These are phyloP conservation scores for Linanthus parryae DNA, from an alignment of 148 eudicot species.

Conservation along the genomic window DNA sequence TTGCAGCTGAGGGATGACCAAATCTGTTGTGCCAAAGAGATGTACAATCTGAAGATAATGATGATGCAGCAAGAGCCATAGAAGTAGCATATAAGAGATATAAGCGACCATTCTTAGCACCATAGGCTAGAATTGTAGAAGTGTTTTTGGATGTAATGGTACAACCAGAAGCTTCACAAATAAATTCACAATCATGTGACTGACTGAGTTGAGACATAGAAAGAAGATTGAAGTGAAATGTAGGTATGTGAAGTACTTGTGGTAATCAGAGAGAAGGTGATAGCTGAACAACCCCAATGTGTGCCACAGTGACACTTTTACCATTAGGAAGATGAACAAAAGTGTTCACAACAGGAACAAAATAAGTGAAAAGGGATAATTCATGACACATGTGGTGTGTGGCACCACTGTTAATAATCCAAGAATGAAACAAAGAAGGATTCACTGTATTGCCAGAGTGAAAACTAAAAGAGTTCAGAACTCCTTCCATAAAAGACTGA, in stretches of 20 bases:
- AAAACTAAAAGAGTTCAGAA: neutral
- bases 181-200: too few species aligned
- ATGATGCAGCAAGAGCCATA: neutral
- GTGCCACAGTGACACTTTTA: neutral
- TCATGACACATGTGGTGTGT: too few species aligned
- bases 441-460: neutral
- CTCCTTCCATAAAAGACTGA: neutral
- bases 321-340: neutral
- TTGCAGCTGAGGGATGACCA: neutral
- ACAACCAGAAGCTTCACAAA: too few species aligned
- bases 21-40: neutral
- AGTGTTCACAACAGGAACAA: neutral
- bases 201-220: too few species aligned
- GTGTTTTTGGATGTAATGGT: too few species aligned
- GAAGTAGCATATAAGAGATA: neutral
- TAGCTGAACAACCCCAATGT: neutral
- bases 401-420: too few species aligned
- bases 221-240: too few species aligned
- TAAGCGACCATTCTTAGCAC: too few species aligned
- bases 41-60: neutral
- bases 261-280: too few species aligned
- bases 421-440: neutral
- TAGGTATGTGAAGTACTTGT: too few species aligned
- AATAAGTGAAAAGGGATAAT: neutral
- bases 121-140: too few species aligned